phyloP scores from a whole-genome alignment of 2,329 filamentous ascomycete genomes.

The Fusarium sterilihyphosum region DNA sequence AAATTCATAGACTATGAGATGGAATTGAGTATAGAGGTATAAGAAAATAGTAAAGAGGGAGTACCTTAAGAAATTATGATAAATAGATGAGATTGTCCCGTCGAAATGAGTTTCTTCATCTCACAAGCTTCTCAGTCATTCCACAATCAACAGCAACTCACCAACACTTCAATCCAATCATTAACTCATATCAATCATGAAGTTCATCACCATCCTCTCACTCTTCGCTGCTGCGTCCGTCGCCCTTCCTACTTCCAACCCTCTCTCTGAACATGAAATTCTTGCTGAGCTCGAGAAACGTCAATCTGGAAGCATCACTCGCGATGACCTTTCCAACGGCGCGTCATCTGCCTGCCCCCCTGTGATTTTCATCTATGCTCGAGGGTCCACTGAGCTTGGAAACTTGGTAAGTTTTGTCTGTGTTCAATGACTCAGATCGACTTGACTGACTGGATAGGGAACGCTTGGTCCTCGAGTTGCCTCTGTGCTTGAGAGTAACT shows the following conservation, averaged over 20 bases:
- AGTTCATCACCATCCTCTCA: conserved; percentile 20
- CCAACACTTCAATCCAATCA: background rate
- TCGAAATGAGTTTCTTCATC: background rate
- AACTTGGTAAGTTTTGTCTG: conserved; percentile 46
- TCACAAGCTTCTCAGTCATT: background rate
- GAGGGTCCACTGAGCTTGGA: conserved; percentile 50
- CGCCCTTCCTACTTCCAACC: conserved; percentile 4
- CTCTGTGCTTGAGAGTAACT: conserved; percentile 41
- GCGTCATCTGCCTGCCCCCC: conserved; percentile 45
- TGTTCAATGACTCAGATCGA: accelerated
- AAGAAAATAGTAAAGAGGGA: background rate
- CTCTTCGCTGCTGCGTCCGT: conserved; percentile 16
- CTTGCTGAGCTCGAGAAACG: background rate
- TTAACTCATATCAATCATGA: conserved; percentile 10
- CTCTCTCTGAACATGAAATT: conserved; percentile 3
- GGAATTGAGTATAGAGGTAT: accelerated
- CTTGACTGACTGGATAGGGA: conserved; percentile 28
- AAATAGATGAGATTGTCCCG: background rate
- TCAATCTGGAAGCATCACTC: conserved; percentile 25
- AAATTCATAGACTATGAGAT: accelerated
- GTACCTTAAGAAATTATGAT: background rate
- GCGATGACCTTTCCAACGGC: conserved; percentile 45
- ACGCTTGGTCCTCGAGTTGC: conserved; percentile 45
- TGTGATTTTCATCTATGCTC: conserved; percentile 52
- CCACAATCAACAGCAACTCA: background rate